Conservation (phyloP, 352 stramenopile species). For the Achlya hypogyna region DNA sequence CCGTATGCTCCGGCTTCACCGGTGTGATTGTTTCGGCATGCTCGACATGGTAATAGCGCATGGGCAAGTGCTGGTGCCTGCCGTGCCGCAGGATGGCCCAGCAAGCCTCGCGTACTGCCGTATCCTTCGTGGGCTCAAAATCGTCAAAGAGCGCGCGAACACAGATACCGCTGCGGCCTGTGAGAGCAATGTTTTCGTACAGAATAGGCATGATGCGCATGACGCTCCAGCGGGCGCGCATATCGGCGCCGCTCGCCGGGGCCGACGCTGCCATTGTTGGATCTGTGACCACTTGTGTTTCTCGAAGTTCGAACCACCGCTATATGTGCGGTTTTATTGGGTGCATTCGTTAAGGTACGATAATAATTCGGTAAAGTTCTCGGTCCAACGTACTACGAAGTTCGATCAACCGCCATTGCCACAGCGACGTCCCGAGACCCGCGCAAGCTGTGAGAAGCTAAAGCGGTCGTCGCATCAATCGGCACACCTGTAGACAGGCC, state of each 20-base stretch:
- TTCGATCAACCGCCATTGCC: too few species aligned
- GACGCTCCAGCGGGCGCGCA: neutral
- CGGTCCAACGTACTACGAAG: too few species aligned
- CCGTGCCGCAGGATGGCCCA: constrained; percentile 2
- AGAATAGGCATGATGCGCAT: neutral
- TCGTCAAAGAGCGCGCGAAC: constrained; percentile 50
- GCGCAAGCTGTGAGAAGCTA: too few species aligned
- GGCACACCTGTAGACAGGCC: too few species aligned
- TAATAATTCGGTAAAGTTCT: too few species aligned
- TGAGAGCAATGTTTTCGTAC: constrained; percentile 62
- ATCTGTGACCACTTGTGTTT: neutral
- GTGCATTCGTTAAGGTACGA: neutral
- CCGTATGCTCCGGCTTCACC: neutral
- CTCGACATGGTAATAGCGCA: neutral
- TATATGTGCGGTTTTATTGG: too few species aligned
- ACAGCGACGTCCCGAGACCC: too few species aligned
- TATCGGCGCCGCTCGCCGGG: neutral
- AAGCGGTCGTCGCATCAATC: too few species aligned
- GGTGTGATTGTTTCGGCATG: neutral
- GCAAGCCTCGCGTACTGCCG: neutral
- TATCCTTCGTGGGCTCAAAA: constrained; percentile 44
- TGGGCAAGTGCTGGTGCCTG: neutral
- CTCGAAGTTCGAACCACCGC: too few species aligned
- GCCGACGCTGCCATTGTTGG: neutral
- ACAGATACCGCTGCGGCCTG: constrained; percentile 59